Percentiles rank a stretch among this genome's conserved stretches.
Evolutionary conservation across 2,329 filamentous ascomycete genomes (phyloP).

Genomic region (Trichoderma citrinoviride): DNA sequence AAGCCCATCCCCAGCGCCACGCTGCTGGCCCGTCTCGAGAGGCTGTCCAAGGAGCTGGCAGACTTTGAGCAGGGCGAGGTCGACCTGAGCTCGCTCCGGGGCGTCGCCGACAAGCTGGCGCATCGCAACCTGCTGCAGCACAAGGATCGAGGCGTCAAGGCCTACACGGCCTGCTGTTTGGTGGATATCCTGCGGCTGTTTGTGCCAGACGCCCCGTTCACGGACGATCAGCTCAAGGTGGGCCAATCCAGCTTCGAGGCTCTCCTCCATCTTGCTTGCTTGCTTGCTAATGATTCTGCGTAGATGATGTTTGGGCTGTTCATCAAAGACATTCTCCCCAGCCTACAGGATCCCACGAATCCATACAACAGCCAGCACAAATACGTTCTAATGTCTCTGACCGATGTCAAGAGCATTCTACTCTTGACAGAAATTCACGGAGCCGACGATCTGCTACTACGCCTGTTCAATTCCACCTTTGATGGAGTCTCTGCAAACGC

Average conservation of each 20-base stretch:
- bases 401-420: conserved; percentile 91
- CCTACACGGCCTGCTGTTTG: conserved; percentile 82
- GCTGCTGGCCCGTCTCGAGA: conserved; percentile 76
- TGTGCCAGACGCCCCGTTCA: conserved; percentile 93
- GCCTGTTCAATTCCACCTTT: conserved; percentile 85
- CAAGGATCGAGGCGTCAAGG: conserved; percentile 90
- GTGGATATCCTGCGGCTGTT: conserved; percentile 91
- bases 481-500: conserved; percentile 82
- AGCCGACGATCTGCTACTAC: conserved; percentile 72
- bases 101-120: conserved; percentile 81
- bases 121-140: conserved; percentile 80
- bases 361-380: conserved; percentile 92
- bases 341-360: conserved; percentile 80
- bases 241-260: conserved; percentile 26
- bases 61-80: conserved; percentile 85
- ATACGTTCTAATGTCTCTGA: conserved; percentile 83
- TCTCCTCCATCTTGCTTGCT: conserved; percentile 13
- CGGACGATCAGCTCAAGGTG: conserved; percentile 85
- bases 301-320: conserved; percentile 93
- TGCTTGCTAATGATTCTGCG: background rate
- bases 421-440: conserved; percentile 85
- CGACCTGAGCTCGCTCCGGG: conserved; percentile 76
- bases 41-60: conserved; percentile 76
- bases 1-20: conserved; percentile 83
- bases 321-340: conserved; percentile 76